Evolutionary conservation across 208 protist species (phyloP), one percentile per base, ranked within the genome.

Genomic region (Trypanosoma theileri): DNA sequence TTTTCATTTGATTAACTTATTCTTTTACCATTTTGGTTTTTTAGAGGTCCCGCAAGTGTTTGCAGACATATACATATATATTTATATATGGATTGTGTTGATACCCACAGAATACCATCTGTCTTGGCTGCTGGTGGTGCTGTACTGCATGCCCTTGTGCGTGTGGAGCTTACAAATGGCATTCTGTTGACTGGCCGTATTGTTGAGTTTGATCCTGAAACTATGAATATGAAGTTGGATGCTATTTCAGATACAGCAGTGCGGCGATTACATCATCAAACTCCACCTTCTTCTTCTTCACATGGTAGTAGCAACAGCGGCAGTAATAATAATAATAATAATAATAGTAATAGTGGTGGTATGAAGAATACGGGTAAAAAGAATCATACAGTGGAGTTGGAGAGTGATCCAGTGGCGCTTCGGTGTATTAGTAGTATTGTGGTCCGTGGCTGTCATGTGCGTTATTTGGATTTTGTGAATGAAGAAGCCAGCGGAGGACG

Each of bases 151-250:
- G 54, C 73, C 9, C 66, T 86, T 24, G 81, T 92, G 4, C 81
- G 82, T 44, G 77, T 94, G 26, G 77, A 89, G 75, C 74, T 94
- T 11, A 91, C 81, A 26, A 94, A 94, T 63, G 84, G 86, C 14
- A 66, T 83, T 13, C 44, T 84, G 19, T 61, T 94, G 10, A 80
- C 82, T 3, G 89, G 89, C 12, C 83, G 80, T 13, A 71, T 94
- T 50, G 52, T 89, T 3, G 75, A 88, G 68, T 68, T 92, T 66
- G 89, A 94, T 59, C 69, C 84, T 6, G 74, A 53, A 50, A 94
- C 89, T 8, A 86, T 92, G 80, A 94, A 94, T 54, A 56, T 91
- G 21, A 87, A 86, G 66, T 19, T 94, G 0, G 89, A 94, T 51
- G 82, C 84, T 54, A 72, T 94, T 62, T 80, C 72, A 51, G 57